Evolutionary conservation across 345 rosid species (phyloP), one percentile per base, ranked within the genome.

Genomic region (Heritiera fomes): DNA sequence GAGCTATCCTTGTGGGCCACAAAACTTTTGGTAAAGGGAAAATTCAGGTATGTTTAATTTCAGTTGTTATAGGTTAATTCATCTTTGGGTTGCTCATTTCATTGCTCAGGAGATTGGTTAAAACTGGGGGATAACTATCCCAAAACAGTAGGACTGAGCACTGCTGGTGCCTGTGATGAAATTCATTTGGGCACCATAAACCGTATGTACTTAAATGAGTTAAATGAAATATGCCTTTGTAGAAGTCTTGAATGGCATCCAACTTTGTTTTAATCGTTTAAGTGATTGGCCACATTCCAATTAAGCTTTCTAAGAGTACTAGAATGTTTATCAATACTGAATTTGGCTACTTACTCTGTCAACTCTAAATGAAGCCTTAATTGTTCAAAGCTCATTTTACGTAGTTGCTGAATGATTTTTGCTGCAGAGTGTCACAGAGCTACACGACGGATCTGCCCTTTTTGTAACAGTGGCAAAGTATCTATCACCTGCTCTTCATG

Each of bases 391-490:
- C 77, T 80, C n/a, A 68, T 78, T 64, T 60, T 68, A 50, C 53
- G 77, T 75, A 8, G 40, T 28, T 66, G 30, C 14, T 80, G 61
- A 53, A 73, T 58, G 32, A 59, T 70, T 75, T 15, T 73, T 78
- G 13, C 28, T 77, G 73, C 88, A 90, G 98, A 94, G 96, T 45
- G 92, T 94, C 18, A 91, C 93, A 2, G 96, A 92, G 79, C 83
- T 94, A 84, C 89, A 91, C 7, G 98, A 94, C 43, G 98, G 98
- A 69, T 94, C 97, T 1, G 98, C 98, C 69, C 86, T 94, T 59
- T 94, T 94, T 71, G 89, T 94, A 46, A 94, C 98, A 0, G 96
- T 94, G 2, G 98, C 97, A 75, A 94, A 94, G 87, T 92, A 94
- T 79, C 82, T 94, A 47, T 94, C 97, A 13, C 98, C 98, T 72